Base-by-base conservation (phyloP, 768 basidiomycete species). In the Royoungia palumana region DNA sequence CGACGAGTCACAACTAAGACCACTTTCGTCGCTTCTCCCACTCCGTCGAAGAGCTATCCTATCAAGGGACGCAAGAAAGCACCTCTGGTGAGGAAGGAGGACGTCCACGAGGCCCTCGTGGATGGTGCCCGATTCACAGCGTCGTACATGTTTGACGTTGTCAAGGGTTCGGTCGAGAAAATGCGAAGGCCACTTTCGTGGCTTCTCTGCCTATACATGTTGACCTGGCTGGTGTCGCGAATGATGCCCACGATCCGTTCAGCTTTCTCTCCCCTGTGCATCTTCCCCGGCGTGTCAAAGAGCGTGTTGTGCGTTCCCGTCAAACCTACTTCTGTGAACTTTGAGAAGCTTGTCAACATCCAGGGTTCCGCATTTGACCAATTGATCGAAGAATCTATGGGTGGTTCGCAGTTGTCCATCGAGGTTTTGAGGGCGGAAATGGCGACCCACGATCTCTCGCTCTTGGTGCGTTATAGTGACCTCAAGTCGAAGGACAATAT, bases 371-470 rank as follows among this genome's bases (percentile, higher is more conserved):
- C 77, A 2, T 81, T 89, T 47, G 83, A 81, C 45, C 72, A 85
- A 54, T 66, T 89, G 16, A 62, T 85, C 21, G 80, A 79, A 41
- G 79, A 81, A 39, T 72, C 82, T 0, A 72, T 76, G 0, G 81
- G 83, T 2, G 77, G 80, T 1, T 79, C 83, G 0, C 73, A 73
- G 6, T 62, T 91, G 32, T 79, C 85, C 5, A 60, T 87, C 37
- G 79, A 87, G 47, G 77, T 91, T 54, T 81, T 87, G 67, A 83
- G 82, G 63, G 82, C 86, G 13, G 83, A 89, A 56, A 82, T 89
- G 78, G 89, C 87, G 13, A 86, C 83, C 1, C 70, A 66, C 20
- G 88, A 91, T 60, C 72, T 91, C 44, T 69, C 78, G 13, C 74
- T 79, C 6, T 71, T 87, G 24, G 82, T 89, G 14, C 75, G 74